Evolutionary conservation across 2,329 filamentous ascomycete genomes (phyloP).

Genomic region (Penicillium occitanis): DNA sequence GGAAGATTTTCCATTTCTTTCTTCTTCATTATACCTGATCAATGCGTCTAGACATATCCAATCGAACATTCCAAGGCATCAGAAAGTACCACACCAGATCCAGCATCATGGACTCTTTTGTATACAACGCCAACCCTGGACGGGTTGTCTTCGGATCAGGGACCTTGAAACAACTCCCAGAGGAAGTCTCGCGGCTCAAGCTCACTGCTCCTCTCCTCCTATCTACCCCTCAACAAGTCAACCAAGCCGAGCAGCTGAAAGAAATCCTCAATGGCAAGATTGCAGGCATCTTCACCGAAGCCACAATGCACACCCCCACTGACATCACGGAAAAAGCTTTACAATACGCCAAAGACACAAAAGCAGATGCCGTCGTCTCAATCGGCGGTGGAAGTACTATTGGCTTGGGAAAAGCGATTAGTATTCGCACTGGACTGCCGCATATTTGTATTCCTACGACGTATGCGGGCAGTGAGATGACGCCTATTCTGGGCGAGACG

Average conservation of each 20-base stretch:
- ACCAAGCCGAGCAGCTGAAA: slow-evolving; percentile 49
- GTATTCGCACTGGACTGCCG: slow-evolving; percentile 53
- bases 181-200: slow-evolving; percentile 47
- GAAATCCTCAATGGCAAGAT: slow-evolving; percentile 47
- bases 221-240: slow-evolving; percentile 55
- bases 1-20: background rate
- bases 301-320: slow-evolving; percentile 64
- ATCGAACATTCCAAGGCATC: background rate
- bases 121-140: slow-evolving; percentile 55
- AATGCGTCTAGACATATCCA: background rate
- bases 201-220: slow-evolving; percentile 55
- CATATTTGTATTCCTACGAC: slow-evolving; percentile 64
- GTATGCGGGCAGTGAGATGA: slow-evolving; percentile 64
- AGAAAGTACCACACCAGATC: background rate
- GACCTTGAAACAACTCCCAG: slow-evolving; percentile 51
- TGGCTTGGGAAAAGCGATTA: slow-evolving; percentile 61
- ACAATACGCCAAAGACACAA: slow-evolving; percentile 44
- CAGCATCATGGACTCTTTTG: slow-evolving; percentile 53
- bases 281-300: slow-evolving; percentile 56
- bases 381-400: slow-evolving; percentile 64
- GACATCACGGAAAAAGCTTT: slow-evolving; percentile 59
- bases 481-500: slow-evolving; percentile 64
- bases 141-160: slow-evolving; percentile 59
- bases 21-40: background rate
- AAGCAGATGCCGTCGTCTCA: slow-evolving; percentile 58